Percentiles rank a stretch among this genome's conserved stretches.
Evolutionary conservation across 1,139 yeast species (phyloP).

Genomic region (Protomyces inouyei): DNA sequence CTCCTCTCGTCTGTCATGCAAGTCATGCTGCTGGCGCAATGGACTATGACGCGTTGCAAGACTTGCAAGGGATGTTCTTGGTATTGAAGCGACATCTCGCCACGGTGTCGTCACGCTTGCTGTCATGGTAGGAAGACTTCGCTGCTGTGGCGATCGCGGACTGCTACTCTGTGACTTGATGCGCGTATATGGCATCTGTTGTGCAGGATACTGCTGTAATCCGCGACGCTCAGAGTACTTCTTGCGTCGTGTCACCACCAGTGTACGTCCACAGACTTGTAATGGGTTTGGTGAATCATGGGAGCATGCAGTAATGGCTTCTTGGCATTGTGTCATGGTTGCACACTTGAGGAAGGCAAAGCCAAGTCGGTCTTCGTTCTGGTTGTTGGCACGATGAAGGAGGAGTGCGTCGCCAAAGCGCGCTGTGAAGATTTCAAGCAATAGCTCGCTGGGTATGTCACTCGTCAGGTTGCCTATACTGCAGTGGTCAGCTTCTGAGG

Average conservation of each 20-base stretch:
- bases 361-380: not conserved
- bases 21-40: not conserved
- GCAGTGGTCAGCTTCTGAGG: not conserved
- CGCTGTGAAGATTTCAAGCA: not conserved
- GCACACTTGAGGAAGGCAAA: not conserved
- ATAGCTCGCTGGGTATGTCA: not conserved
- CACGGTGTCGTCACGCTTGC: not conserved
- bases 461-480: not conserved
- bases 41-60: not conserved
- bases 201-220: not conserved
- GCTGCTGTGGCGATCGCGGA: not conserved
- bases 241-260: not conserved
- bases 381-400: not conserved
- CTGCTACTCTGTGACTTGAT: not conserved
- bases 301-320: not conserved
- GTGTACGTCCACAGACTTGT: not conserved
- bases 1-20: too few relatives aligned
- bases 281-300: too few relatives aligned
- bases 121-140: not conserved
- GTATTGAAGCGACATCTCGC: not conserved
- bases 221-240: not conserved
- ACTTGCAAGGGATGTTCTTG: not conserved
- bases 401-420: not conserved
- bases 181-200: not conserved
- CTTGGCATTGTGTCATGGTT: not conserved